phyloP scores from a whole-genome alignment of 768 basidiomycete genomes.

The Neoboletus brunneissimus region DNA sequence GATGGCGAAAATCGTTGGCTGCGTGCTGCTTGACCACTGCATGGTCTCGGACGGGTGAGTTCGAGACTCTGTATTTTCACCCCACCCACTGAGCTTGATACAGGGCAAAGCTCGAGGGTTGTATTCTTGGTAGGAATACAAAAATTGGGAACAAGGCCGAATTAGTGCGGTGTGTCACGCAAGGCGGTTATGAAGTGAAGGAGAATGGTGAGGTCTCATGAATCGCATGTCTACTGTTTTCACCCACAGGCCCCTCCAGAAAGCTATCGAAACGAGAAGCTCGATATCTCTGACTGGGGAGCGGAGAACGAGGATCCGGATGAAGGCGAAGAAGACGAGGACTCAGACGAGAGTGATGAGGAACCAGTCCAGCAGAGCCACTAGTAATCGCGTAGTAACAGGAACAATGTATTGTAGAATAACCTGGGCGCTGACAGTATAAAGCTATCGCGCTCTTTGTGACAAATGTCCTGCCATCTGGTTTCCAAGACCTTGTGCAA shows the following conservation, averaged over 20 bases:
- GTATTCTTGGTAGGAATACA: conserved; percentile 72
- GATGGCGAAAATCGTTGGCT: conserved; percentile 79
- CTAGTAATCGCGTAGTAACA: not conserved
- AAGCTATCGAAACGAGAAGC: conserved; percentile 51
- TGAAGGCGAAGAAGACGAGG: conserved; percentile 22
- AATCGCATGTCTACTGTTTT: not conserved
- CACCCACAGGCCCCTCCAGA: conserved; percentile 36
- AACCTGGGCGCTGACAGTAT: not conserved
- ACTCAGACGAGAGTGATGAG: conserved; percentile 11
- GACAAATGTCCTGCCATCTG: conserved; percentile 54
- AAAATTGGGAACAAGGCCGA: conserved; percentile 70
- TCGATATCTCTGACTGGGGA: conserved; percentile 57
- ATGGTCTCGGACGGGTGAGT: conserved; percentile 79
- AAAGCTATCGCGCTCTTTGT: conserved; percentile 21
- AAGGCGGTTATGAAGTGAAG: conserved; percentile 73
- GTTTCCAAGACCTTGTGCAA: conserved; percentile 79
- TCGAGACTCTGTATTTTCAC: not conserved
- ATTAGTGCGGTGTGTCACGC: conserved; percentile 64
- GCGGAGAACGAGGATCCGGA: conserved; percentile 30
- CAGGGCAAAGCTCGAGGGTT: conserved; percentile 76
- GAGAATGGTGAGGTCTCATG: conserved; percentile 48
- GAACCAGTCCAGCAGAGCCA: conserved; percentile 4
- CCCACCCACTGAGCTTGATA: conserved; percentile 6
- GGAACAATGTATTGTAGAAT: not conserved
- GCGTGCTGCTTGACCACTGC: conserved; percentile 86